Conservation (phyloP, 257 asterid species). For the Solanum gracilifrons region DNA sequence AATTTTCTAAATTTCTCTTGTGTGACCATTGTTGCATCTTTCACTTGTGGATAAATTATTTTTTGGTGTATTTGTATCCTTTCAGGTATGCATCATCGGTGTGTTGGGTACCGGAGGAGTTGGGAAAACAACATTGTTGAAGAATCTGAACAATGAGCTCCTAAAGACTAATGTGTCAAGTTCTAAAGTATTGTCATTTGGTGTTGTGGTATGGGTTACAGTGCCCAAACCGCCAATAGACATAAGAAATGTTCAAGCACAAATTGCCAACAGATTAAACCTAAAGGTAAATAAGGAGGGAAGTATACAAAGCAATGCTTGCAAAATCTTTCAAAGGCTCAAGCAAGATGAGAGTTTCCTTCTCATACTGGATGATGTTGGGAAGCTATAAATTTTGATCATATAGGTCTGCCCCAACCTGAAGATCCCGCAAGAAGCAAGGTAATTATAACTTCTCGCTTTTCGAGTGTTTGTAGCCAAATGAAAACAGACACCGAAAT, state of each 20-base stretch:
- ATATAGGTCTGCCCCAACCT: slow-evolving; percentile 1
- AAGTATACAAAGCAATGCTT: no score
- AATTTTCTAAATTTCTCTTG: no score
- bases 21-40: not conserved
- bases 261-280: not conserved
- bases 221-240: not conserved
- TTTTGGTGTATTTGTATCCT: not conserved
- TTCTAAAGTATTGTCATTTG: not conserved
- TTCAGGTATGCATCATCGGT: not conserved
- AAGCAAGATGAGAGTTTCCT: not conserved
- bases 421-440: not conserved
- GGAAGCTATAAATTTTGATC: not conserved
- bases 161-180: not conserved
- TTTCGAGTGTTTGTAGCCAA: not conserved
- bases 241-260: not conserved
- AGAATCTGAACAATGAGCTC: not conserved
- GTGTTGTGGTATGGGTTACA: not conserved
- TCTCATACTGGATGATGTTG: slow-evolving; percentile 10
- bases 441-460: not conserved
- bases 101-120: not conserved
- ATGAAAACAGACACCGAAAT: not conserved
- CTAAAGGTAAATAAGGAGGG: no score
- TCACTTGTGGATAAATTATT: not conserved
- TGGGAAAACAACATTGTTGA: not conserved
- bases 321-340: not conserved